These are phyloP conservation scores for Pseudomassariella vexata DNA, from an alignment of 2,329 filamentous ascomycete genomes.

Conservation along the genomic window DNA sequence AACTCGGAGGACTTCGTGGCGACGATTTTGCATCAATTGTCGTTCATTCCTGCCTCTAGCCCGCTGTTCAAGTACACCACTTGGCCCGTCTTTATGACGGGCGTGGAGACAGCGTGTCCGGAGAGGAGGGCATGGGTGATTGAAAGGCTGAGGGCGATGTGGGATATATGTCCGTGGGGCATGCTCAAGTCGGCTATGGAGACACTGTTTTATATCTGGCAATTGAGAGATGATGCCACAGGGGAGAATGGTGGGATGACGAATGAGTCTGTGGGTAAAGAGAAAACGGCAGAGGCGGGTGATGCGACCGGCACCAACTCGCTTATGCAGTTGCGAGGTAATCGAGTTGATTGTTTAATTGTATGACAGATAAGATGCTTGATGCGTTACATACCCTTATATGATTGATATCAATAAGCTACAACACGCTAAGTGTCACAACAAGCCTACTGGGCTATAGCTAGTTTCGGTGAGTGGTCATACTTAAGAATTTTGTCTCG, in stretches of 20 bases:
- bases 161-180: slow-evolving; percentile 41
- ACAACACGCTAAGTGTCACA: too few species aligned
- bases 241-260: slow-evolving; percentile 8
- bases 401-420: too few species aligned
- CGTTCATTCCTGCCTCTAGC: slow-evolving; percentile 39
- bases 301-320: slow-evolving; percentile 20
- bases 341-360: slow-evolving; percentile 40
- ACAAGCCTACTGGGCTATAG: too few species aligned
- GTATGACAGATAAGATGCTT: slow-evolving; percentile 24
- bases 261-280: background rate
- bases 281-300: background rate
- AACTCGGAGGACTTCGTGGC: slow-evolving; percentile 38
- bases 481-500: too few species aligned
- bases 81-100: slow-evolving; percentile 55
- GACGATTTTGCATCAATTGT: slow-evolving; percentile 46
- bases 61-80: slow-evolving; percentile 53
- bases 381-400: background rate
- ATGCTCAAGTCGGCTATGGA: slow-evolving; percentile 46
- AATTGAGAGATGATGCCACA: slow-evolving; percentile 29
- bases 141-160: slow-evolving; percentile 38
- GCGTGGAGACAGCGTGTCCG: slow-evolving; percentile 44
- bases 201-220: slow-evolving; percentile 41
- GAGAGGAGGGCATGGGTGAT: slow-evolving; percentile 45
- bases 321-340: slow-evolving; percentile 36
- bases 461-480: too few species aligned